Conservation (phyloP, 2,329 filamentous ascomycete genomes). For the Colletotrichum scovillei region DNA sequence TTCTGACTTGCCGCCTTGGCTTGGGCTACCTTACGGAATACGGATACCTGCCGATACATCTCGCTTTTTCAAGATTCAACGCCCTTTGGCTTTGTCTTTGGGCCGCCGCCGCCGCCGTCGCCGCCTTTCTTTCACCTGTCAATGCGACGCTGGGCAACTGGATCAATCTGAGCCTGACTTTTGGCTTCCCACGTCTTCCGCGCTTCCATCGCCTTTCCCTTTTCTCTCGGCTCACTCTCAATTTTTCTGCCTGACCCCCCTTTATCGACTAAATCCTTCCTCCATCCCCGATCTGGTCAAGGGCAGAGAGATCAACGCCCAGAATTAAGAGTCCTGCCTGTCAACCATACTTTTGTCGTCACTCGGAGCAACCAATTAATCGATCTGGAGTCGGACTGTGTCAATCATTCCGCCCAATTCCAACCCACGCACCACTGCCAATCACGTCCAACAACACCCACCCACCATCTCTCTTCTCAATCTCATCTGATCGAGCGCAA, state of each 20-base stretch:
- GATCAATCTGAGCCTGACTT: not conserved
- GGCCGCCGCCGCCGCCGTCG: not conserved
- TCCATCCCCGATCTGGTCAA: slow-evolving; percentile 22
- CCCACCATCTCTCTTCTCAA: not conserved
- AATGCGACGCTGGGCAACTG: slow-evolving; percentile 12
- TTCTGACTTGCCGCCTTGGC: not conserved
- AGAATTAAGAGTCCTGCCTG: not conserved
- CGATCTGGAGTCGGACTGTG: not conserved
- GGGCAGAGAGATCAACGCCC: not conserved
- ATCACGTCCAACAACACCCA: not conserved
- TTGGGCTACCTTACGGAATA: too few relatives aligned
- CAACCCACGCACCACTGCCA: not conserved
- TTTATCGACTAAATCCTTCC: slow-evolving; percentile 4
- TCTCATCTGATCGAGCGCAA: slow-evolving; percentile 14
- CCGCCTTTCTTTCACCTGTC: not conserved
- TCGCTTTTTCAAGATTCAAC: not conserved
- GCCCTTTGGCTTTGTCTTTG: not conserved
- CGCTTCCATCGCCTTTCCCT: slow-evolving; percentile 14
- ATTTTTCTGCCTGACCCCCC: not conserved
- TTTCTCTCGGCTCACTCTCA: not conserved
- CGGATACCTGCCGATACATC: not conserved
- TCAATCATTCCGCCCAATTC: not conserved
- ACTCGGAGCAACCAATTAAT: slow-evolving; percentile 22
- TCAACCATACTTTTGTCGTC: not conserved
- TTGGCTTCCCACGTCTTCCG: not conserved